These are phyloP conservation scores for Wickerhamomyces tratensis DNA, from an alignment of 805 yeast species.

Conservation along the genomic window DNA sequence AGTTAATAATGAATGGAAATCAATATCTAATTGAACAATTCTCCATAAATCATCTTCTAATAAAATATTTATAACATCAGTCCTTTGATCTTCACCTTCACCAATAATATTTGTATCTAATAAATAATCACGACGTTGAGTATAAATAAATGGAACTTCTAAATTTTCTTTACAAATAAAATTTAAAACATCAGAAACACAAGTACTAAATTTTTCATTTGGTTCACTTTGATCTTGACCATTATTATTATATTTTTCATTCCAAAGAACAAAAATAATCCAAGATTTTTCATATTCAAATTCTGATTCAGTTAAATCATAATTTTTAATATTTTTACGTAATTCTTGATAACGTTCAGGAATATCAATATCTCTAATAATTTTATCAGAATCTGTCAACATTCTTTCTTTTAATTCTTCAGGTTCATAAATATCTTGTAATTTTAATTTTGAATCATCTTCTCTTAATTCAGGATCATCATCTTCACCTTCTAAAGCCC, in stretches of 20 bases:
- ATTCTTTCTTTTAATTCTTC: constrained; percentile 85
- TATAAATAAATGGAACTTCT: constrained; percentile 94
- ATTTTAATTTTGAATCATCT: constrained; percentile 36
- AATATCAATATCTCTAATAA: constrained; percentile 74
- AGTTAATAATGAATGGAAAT: constrained; percentile 74
- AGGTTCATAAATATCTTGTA: constrained; percentile 90
- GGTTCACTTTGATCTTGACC: constrained; percentile 26
- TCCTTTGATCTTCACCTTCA: constrained; percentile 31
- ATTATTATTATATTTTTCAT: constrained; percentile 36
- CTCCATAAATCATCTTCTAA: constrained; percentile 90
- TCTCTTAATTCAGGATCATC: constrained; percentile 36
- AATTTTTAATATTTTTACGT: constrained; percentile 53
- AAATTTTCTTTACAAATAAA: constrained; percentile 67
- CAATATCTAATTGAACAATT: constrained; percentile 76
- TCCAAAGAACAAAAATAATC: constrained; percentile 58
- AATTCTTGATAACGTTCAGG: constrained; percentile 88
- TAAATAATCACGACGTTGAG: constrained; percentile 86
- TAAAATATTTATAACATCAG: constrained; percentile 33
- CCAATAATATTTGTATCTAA: constrained; percentile 43
- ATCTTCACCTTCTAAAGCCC: constrained; percentile 93
- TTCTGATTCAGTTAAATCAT: constrained; percentile 62
- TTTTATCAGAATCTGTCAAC: constrained; percentile 87
- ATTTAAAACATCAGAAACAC: constrained; percentile 63
- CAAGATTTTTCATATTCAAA: constrained; percentile 67
- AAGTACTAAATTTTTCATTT: constrained; percentile 38